A percentile compares a stretch with the other conserved stretches of the same genome.
Conservation (phyloP, 805 yeast species). For the Ogataea trehalophila region DNA sequence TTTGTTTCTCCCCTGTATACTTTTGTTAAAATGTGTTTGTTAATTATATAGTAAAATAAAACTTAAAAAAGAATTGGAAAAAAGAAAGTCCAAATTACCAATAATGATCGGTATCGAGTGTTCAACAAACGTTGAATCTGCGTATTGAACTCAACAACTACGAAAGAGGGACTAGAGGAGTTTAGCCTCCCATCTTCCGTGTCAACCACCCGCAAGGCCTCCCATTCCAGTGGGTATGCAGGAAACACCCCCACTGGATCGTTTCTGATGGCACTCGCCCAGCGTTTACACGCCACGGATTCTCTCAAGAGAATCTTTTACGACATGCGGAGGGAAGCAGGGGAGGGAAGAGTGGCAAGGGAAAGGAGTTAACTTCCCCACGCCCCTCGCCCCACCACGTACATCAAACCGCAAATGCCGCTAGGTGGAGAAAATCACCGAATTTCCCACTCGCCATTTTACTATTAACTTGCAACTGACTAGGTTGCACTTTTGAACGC, state of each 20-base stretch:
- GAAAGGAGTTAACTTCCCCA: too few species aligned
- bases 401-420: too few species aligned
- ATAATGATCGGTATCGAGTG: constrained; percentile 39
- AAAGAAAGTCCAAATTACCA: constrained; percentile 17
- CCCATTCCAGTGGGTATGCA: constrained; percentile 24
- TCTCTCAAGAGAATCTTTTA: constrained; percentile 31
- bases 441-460: constrained; percentile 36
- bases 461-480: constrained; percentile 2
- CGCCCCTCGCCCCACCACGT: too few species aligned
- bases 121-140: constrained; percentile 28
- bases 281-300: constrained; percentile 34
- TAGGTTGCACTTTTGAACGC: constrained; percentile 27
- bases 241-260: constrained; percentile 8
- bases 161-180: too few species aligned
- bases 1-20: background rate
- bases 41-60: background rate
- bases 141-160: constrained; percentile 36
- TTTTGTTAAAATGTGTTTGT: background rate
- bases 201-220: constrained; percentile 37
- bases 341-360: too few species aligned
- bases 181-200: constrained; percentile 6
- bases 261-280: constrained; percentile 36
- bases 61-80: background rate
- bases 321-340: too few species aligned
- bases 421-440: constrained; percentile 33